Base-by-base conservation (phyloP, 2,329 filamentous ascomycete species). In the Sclerotiophoma versabilis region DNA sequence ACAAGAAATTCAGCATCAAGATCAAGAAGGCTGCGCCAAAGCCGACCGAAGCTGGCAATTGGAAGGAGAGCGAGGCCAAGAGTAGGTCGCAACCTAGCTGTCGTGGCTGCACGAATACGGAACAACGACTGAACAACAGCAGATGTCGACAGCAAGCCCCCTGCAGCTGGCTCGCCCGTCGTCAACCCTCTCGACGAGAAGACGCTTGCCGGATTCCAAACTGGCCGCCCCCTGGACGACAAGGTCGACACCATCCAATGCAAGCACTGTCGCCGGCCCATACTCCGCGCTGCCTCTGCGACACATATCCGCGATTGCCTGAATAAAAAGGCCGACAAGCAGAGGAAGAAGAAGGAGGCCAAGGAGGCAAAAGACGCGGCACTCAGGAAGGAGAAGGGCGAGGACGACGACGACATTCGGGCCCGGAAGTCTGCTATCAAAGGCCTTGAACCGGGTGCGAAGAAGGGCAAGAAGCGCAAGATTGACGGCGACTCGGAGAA, bases 211-310 rank as follows among this genome's bases (percentile, higher is more conserved):
- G 90, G 90, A 4, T 97, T 97, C 74, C 82, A 87, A 4, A 93
- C 88, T 39, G 91, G 92, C 58, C 87, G 89, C 53, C 92, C 92
- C 0, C 83, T 96, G 63, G 88, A 92, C 65, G 93, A 96, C 69
- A 82, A 81, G 51, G 84, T 90, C 10, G 91, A 96, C 59, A 83
- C 91, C 9, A 87, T 95, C 44, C 76, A 79, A 63, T 99, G 93
- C 83, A 97, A 95, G 73, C 92, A 96, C 73, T 99, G 93, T 79
- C 96, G 95, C 77, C 93, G 96, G 67, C 90, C 90, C 45, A 85
- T 96, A 11, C 81, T 95, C 12, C 90, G 88, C 66, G 86, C 86
- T 26, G 87, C 86, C 0, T 89, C 91, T 2, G 88, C 88, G 54
- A 84, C 85, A 15, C 93, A 99, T 70, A 91, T 96, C 56, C 87